These are phyloP conservation scores for Sapria himalayana DNA, from an alignment of 345 rosid species.

Conservation along the genomic window DNA sequence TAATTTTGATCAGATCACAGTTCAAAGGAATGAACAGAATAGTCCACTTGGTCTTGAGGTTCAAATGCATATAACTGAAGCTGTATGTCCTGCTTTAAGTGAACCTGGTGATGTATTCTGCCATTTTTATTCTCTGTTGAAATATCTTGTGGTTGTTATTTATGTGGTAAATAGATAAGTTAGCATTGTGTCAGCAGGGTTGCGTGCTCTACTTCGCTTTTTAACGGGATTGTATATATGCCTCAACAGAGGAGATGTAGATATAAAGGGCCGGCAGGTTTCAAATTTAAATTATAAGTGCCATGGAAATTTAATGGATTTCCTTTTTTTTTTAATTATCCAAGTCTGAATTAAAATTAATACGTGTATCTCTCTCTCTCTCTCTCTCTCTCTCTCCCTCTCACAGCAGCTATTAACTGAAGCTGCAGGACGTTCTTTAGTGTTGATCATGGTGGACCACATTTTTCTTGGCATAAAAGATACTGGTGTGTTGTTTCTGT, in stretches of 20 bases:
- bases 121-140: conserved; percentile 1
- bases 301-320: conserved; percentile 2
- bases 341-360: neutral
- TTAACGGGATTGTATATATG: conserved; percentile 81
- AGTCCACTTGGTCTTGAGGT: conserved; percentile 95
- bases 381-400: conserved; percentile 12
- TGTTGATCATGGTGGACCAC: conserved; percentile 86
- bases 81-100: conserved; percentile 93
- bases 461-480: conserved; percentile 89
- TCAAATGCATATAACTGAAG: conserved; percentile 82
- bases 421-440: conserved; percentile 84
- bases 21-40: conserved; percentile 85
- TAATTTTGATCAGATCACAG: conserved; percentile 46
- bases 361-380: conserved; percentile 5
- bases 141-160: conserved; percentile 1
- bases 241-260: conserved; percentile 87
- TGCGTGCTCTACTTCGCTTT: conserved; percentile 94
- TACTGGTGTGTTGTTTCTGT: conserved; percentile 50
- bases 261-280: conserved; percentile 76
- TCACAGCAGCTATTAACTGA: conserved; percentile 47
- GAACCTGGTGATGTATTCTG: conserved; percentile 54
- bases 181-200: conserved; percentile 30
- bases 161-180: conserved; percentile 4
- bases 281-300: conserved; percentile 1
- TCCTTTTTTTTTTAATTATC: neutral